Evolutionary conservation across 805 yeast species (phyloP), one percentile per base, ranked within the genome.

Genomic region (Priceomyces carsonii): DNA sequence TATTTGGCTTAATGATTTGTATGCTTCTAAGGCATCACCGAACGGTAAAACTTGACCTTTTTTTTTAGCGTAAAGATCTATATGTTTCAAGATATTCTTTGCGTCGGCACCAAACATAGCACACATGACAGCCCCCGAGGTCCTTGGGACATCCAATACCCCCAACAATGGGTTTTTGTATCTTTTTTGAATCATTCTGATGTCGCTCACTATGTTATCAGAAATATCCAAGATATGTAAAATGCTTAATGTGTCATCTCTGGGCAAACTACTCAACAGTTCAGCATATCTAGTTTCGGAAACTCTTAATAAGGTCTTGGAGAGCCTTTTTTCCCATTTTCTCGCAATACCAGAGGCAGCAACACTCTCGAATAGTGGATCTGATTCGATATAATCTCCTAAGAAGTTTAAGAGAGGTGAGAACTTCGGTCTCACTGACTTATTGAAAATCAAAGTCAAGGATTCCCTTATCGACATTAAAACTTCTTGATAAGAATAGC

Each of bases 91-190:
- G 50, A 80, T 77, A 25, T 69, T 69, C 29, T 65, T 61, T 1
- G 78, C 61, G 50, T 80, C 87, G 3, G 71, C 66, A 1, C 75
- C 73, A 47, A 77, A 73, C 56, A 77, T 71, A 4, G 69, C 66
- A 4, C 77, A 69, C n/a, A 77, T 57, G 5, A 75, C 63, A 0
- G 63, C 61, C 0, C 76, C 80, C 18, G 71, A 66, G 1, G 73
- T 72, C 20, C 61, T 56, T 1, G 85, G 58, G 22, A 85, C 73
- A 29, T 70, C 57, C 3, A 85, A 55, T 38, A 66, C 66, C 14
- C 79, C 88, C 28, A 85, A 57, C n/a, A 85, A 57, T 0, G 87
- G 82, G 26, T 60, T 63, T 23, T 74, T 75, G 49, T 80, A 85
- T 41, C 78, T 59, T 40, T 77, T 81, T 43, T 81, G 85, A 18